Evolutionary conservation across 345 rosid species (phyloP), one percentile per base, ranked within the genome.

Genomic region (Citrus maxima): DNA sequence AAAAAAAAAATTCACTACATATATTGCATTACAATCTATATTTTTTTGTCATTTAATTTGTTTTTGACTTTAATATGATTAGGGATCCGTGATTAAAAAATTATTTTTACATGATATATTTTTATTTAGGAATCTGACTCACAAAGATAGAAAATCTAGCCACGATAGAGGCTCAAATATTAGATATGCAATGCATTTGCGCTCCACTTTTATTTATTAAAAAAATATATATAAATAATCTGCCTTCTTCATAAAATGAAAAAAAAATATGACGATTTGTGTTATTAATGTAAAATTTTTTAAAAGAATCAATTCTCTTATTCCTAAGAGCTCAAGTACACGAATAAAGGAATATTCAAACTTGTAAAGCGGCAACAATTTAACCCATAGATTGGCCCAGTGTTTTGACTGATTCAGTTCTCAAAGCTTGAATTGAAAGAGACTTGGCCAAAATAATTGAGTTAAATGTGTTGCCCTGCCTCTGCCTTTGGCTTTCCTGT

Each of bases 331-430:
- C 77, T 51, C 30, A 77, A 18, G 74, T 40, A 37, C 22, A 54
- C 7, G 73, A 65, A 77, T 73, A 78, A 38, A 82, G 77, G 88
- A 80, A 86, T 84, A 86, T 86, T 84, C 85, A 86, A 81, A 79
- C 25, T 67, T 46, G 71, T 78, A 84, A 86, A 86, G 88, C 82
- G 80, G 34, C 80, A 71, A 72, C 77, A 67, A 83, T 81, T 83
- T 82, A 67, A 78, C 67, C 66, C 34, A 40, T 70, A 58, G 62
- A 79, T 69, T 69, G 71, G 16, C 51, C 40, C 80, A 49, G 80
- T 66, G 6, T 67, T 61, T 34, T 71, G 81, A 46, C 32, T 74
- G 72, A 78, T 77, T 54, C 58, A 54, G 22, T 54, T 66, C 80
- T 67, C 81, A 75, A 80, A 77, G 78, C 70, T 34, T 40, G 5